Conservation (phyloP, 495 filamentous ascomycete genomes). For the Entonaema liquescens region DNA sequence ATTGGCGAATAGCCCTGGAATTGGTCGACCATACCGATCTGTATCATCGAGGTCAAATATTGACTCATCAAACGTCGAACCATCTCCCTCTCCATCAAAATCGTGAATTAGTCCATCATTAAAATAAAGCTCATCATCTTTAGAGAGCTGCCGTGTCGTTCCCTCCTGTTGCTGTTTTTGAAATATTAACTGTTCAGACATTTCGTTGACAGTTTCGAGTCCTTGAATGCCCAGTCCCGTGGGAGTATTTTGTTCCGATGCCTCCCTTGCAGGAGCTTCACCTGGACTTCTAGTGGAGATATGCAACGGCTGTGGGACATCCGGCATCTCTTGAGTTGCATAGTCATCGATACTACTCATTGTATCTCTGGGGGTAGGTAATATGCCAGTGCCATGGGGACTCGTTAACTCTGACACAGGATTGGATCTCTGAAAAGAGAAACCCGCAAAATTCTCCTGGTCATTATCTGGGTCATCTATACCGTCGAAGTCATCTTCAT, state of each 20-base stretch:
- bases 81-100: slow-evolving; percentile 59
- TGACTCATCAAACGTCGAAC: slow-evolving; percentile 75
- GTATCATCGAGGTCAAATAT: slow-evolving; percentile 76
- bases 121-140: slow-evolving; percentile 83
- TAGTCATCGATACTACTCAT: slow-evolving; percentile 60
- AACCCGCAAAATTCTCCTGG: slow-evolving; percentile 63
- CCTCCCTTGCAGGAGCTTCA: slow-evolving; percentile 7
- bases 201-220: slow-evolving; percentile 34
- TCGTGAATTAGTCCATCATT: slow-evolving; percentile 74
- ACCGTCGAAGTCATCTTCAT: slow-evolving; percentile 54
- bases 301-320: slow-evolving; percentile 25
- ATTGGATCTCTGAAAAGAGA: slow-evolving; percentile 61
- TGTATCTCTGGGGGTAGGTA: slow-evolving; percentile 63
- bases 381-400: slow-evolving; percentile 55
- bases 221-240: slow-evolving; percentile 51
- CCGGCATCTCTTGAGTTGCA: slow-evolving; percentile 55
- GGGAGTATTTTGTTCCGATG: slow-evolving; percentile 28
- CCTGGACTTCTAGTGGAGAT: background rate
- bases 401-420: slow-evolving; percentile 57
- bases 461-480: slow-evolving; percentile 55
- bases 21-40: slow-evolving; percentile 62
- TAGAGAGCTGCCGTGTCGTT: slow-evolving; percentile 38
- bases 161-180: slow-evolving; percentile 20
- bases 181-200: slow-evolving; percentile 9
- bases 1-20: slow-evolving; percentile 57